A percentile compares a stretch with the other conserved stretches of the same genome.
Evolutionary conservation across 1,284 basidiomycete species (phyloP).

Genomic region (Kwoniella shivajii): DNA sequence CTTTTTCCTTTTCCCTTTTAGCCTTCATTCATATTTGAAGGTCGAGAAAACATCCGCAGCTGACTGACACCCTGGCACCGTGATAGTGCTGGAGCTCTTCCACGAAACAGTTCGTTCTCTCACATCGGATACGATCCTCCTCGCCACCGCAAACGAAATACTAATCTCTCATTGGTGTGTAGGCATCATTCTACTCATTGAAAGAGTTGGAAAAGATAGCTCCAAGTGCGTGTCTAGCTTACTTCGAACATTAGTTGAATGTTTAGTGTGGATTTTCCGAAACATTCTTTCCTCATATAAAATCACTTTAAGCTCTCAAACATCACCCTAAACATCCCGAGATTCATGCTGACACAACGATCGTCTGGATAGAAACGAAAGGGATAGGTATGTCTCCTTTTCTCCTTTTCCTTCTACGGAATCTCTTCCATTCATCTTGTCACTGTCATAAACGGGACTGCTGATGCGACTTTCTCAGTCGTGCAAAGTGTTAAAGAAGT

Average conservation of each 20-base stretch:
- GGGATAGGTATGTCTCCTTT: conserved; percentile 67
- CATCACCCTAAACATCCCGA: no score
- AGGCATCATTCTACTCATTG: conserved; percentile 84
- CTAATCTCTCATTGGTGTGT: no score
- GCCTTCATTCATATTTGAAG: background rate
- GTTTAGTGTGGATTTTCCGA: no score
- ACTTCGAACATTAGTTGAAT: background rate
- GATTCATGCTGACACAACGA: background rate
- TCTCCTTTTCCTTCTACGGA: background rate
- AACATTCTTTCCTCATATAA: no score
- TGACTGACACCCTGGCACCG: no score
- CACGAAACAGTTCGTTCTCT: conserved; percentile 70
- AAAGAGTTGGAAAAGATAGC: conserved; percentile 80
- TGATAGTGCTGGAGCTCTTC: conserved; percentile 77
- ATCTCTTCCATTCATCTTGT: background rate
- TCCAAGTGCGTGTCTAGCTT: conserved; percentile 40
- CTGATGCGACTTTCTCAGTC: conserved; percentile 58
- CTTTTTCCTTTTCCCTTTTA: background rate
- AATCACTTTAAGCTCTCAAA: no score
- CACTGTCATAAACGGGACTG: background rate
- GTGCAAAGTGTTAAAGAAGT: conserved; percentile 87
- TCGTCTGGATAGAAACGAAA: conserved; percentile 68
- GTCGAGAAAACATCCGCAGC: background rate
- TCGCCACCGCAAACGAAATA: no score
- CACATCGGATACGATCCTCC: background rate